Evolutionary conservation across 768 basidiomycete genomes (phyloP).

Genomic region (Mycena vitilis): DNA sequence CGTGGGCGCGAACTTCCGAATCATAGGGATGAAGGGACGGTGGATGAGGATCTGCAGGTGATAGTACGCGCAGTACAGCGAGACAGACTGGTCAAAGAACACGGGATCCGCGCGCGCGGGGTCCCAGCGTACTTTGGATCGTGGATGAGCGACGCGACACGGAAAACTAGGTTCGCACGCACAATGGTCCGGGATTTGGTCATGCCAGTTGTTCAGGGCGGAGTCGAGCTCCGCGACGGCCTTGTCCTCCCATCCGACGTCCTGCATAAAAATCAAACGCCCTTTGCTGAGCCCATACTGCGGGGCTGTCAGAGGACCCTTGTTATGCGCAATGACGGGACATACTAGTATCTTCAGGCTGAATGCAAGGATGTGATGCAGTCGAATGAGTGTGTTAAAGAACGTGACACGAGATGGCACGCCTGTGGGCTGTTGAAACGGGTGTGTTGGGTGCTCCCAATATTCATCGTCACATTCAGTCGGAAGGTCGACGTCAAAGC

Average conservation of each 20-base stretch:
- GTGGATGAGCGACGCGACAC: neutral
- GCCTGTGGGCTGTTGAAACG: slow-evolving; percentile 73
- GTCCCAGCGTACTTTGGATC: slow-evolving; percentile 57
- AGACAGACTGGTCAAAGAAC: slow-evolving; percentile 68
- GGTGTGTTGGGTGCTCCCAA: slow-evolving; percentile 66
- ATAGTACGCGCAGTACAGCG: slow-evolving; percentile 59
- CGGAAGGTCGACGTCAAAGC: slow-evolving; percentile 77
- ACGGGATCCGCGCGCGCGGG: slow-evolving; percentile 48
- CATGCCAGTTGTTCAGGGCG: slow-evolving; percentile 75
- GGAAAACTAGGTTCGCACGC: slow-evolving; percentile 41
- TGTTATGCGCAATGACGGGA: neutral
- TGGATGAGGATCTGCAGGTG: slow-evolving; percentile 79
- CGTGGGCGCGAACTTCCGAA: slow-evolving; percentile 55
- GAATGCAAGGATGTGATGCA: slow-evolving; percentile 71
- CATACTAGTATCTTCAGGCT: slow-evolving; percentile 66
- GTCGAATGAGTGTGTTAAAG: slow-evolving; percentile 65
- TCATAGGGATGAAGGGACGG: slow-evolving; percentile 80
- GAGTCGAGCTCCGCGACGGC: slow-evolving; percentile 81
- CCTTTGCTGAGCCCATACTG: slow-evolving; percentile 77
- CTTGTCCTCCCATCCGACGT: slow-evolving; percentile 67
- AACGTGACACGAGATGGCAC: slow-evolving; percentile 65
- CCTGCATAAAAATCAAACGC: slow-evolving; percentile 58
- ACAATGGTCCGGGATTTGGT: slow-evolving; percentile 50
- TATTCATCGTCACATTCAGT: slow-evolving; percentile 75
- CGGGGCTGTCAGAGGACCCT: neutral